Conservation (phyloP, 78 protist genomes). For the Polysphondylium violaceum region DNA sequence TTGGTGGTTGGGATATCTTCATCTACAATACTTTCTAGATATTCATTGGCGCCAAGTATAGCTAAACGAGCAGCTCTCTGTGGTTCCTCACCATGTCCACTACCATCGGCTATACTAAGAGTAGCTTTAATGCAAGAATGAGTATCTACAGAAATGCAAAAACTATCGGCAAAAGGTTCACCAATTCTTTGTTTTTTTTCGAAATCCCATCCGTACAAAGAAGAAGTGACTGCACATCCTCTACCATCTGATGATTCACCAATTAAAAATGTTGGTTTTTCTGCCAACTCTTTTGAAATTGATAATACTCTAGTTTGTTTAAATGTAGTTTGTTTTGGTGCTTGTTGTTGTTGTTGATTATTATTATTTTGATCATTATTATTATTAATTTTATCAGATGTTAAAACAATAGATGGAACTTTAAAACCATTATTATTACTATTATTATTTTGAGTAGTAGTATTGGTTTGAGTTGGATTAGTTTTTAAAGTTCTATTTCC, state of each 20-base stretch:
- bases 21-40: conserved; percentile 34
- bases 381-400: no score
- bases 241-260: conserved; percentile 14
- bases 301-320: not conserved
- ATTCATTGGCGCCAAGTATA: conserved; percentile 66
- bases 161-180: conserved; percentile 75
- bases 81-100: conserved; percentile 69
- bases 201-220: conserved; percentile 70
- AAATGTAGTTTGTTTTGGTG: not conserved
- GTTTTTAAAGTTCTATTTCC: not conserved
- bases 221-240: conserved; percentile 44
- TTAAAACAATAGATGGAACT: no score
- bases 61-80: conserved; percentile 58
- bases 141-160: conserved; percentile 14
- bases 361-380: not conserved
- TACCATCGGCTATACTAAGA: conserved; percentile 62
- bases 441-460: not conserved
- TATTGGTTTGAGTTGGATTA: not conserved
- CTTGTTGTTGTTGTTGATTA: not conserved
- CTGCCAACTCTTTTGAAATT: conserved; percentile 17
- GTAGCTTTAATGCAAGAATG: conserved; percentile 56
- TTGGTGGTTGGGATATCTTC: conserved; percentile 38
- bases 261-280: not conserved
- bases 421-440: conserved; percentile 1
- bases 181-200: conserved; percentile 59